Evolutionary conservation across 2,329 filamentous ascomycete genomes (phyloP).

Genomic region (Fusarium sacchari): DNA sequence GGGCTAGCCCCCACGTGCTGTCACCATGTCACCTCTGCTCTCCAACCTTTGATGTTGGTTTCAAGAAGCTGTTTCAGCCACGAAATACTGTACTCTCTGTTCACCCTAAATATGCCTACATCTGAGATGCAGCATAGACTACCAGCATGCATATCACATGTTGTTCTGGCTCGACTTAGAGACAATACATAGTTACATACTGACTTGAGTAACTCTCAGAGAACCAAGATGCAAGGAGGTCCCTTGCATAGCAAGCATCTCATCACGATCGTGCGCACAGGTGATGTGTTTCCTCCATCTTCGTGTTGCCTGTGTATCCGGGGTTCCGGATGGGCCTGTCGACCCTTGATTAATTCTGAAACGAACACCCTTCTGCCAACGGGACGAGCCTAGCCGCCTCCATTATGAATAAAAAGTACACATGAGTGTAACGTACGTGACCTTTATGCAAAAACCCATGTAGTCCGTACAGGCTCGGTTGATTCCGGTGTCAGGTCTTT

Average conservation of each 20-base stretch:
- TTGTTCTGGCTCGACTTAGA: not conserved
- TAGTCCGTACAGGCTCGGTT: conserved; percentile 31
- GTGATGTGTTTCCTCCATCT: conserved; percentile 17
- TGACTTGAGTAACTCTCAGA: not conserved
- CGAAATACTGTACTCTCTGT: not conserved
- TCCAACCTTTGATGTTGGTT: not conserved
- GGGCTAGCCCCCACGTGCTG: conserved; percentile 14
- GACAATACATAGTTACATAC: not conserved
- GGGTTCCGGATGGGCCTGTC: conserved; percentile 12
- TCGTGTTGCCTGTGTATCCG: not conserved
- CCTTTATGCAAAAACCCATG: conserved; percentile 17
- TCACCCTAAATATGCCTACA: not conserved
- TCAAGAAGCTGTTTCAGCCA: not conserved
- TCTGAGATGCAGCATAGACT: not conserved
- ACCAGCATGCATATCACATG: not conserved
- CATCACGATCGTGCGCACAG: not conserved
- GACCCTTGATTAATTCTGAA: conserved; percentile 25
- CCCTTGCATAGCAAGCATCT: conserved; percentile 1
- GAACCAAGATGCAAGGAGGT: not conserved
- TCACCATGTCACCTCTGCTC: not conserved
- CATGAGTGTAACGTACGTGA: not conserved
- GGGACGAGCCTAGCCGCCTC: conserved; percentile 20
- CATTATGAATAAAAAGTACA: not conserved
- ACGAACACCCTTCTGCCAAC: conserved; percentile 16
- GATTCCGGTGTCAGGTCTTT: conserved; percentile 25